A percentile compares a stretch with the other conserved stretches of the same genome.
Conservation (phyloP, 345 rosid species). For the Moricandia arvensis region DNA sequence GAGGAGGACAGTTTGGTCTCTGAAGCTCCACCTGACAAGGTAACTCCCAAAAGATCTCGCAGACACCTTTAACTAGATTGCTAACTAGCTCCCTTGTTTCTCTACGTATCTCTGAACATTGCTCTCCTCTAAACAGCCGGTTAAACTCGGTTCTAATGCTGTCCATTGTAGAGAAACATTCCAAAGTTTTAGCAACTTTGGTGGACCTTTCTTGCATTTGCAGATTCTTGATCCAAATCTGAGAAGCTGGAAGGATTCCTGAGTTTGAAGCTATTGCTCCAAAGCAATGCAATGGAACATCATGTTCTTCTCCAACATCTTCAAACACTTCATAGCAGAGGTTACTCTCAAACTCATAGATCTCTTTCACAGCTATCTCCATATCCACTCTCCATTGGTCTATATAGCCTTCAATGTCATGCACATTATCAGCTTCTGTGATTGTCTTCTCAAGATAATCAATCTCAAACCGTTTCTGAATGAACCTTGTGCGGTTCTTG, state of each 20-base stretch:
- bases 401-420: slow-evolving; percentile 44
- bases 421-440: slow-evolving; percentile 46
- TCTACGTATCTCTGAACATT: slow-evolving; percentile 52
- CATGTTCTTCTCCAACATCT: slow-evolving; percentile 27
- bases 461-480: slow-evolving; percentile 42
- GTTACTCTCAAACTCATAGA: slow-evolving; percentile 47
- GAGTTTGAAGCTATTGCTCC: slow-evolving; percentile 53
- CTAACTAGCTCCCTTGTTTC: slow-evolving; percentile 58
- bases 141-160: slow-evolving; percentile 61
- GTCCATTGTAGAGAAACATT: slow-evolving; percentile 57
- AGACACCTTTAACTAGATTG: slow-evolving; percentile 54
- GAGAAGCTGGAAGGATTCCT: slow-evolving; percentile 49
- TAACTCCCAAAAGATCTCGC: slow-evolving; percentile 74
- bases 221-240: slow-evolving; percentile 59
- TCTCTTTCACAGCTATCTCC: slow-evolving; percentile 48
- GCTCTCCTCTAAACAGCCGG: slow-evolving; percentile 52
- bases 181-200: slow-evolving; percentile 68
- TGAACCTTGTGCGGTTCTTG: slow-evolving; percentile 42
- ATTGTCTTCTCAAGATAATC: slow-evolving; percentile 46
- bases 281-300: slow-evolving; percentile 45
- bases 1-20: slow-evolving; percentile 52
- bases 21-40: slow-evolving; percentile 64
- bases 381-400: slow-evolving; percentile 59
- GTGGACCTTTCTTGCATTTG: slow-evolving; percentile 56
- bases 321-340: slow-evolving; percentile 53